Conservation (phyloP, 768 basidiomycete genomes). For the Krasilnikovozyma curviuscula region DNA sequence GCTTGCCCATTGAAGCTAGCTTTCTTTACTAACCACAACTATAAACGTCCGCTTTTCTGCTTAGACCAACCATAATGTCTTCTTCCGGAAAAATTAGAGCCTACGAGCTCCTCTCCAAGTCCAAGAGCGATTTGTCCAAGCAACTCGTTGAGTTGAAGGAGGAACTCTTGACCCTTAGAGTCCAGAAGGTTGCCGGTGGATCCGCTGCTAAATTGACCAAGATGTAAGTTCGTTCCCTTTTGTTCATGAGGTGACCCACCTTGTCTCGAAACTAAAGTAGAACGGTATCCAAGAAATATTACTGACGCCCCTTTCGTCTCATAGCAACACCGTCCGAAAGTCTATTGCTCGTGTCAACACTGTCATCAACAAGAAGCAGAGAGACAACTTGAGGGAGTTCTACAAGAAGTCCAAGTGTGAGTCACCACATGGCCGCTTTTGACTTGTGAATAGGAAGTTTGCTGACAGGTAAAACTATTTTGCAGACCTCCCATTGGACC, state of each 20-base stretch:
- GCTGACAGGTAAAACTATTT: neutral
- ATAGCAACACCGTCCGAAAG: conserved; percentile 85
- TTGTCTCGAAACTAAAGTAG: neutral
- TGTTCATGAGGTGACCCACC: no score
- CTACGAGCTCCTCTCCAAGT: conserved; percentile 83
- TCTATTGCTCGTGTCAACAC: conserved; percentile 95
- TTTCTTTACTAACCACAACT: no score
- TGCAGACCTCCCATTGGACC: conserved; percentile 70
- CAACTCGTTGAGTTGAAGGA: conserved; percentile 84
- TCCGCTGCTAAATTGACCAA: conserved; percentile 88
- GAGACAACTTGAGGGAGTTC: conserved; percentile 88
- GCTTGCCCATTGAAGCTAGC: no score
- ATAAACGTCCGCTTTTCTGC: no score
- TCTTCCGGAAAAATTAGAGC: conserved; percentile 70
- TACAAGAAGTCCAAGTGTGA: conserved; percentile 90
- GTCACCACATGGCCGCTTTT: conserved; percentile 9
- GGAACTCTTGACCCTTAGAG: conserved; percentile 81
- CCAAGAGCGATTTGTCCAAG: conserved; percentile 84
- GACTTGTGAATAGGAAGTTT: neutral
- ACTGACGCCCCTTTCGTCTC: neutral
- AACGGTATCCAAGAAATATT: neutral
- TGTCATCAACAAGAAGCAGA: conserved; percentile 94
- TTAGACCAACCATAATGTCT: conserved; percentile 12
- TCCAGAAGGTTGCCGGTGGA: conserved; percentile 94
- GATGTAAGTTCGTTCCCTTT: conserved; percentile 73